phyloP scores from a whole-genome alignment of 2,329 filamentous ascomycete species.

The Calonectria henricotiae region DNA sequence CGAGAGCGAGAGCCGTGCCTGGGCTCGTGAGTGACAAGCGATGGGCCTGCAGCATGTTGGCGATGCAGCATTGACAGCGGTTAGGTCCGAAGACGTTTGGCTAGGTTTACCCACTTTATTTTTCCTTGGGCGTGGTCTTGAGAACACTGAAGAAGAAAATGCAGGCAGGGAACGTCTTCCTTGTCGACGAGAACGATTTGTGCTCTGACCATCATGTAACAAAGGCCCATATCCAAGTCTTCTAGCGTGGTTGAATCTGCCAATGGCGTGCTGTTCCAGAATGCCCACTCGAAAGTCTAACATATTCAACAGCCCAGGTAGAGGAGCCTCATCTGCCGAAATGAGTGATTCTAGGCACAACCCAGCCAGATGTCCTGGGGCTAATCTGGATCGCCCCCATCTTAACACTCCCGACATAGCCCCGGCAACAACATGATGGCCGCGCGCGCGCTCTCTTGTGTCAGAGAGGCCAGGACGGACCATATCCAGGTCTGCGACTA shows the following conservation, averaged over 20 bases:
- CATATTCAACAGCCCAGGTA: not conserved
- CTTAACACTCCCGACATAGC: conserved; percentile 6
- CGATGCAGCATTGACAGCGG: conserved; percentile 16
- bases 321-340: conserved; percentile 21
- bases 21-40: not conserved
- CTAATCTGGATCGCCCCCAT: conserved; percentile 23
- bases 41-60: not conserved
- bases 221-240: not conserved
- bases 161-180: not conserved
- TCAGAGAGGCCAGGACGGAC: conserved; percentile 11
- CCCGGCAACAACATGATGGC: not conserved
- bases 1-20: not conserved
- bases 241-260: not conserved
- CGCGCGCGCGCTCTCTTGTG: conserved; percentile 2
- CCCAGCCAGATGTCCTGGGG: conserved; percentile 20
- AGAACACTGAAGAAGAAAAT: not conserved
- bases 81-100: conserved; percentile 2
- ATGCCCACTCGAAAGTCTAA: conserved; percentile 2
- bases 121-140: not conserved
- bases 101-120: not conserved
- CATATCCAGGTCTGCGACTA: conserved; percentile 8
- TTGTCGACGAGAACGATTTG: not conserved
- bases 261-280: not conserved
- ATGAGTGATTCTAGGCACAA: conserved; percentile 12
- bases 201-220: conserved; percentile 12